Evolutionary conservation across 129 eudicot species (phyloP).

Genomic region (Escallonia rubra): DNA sequence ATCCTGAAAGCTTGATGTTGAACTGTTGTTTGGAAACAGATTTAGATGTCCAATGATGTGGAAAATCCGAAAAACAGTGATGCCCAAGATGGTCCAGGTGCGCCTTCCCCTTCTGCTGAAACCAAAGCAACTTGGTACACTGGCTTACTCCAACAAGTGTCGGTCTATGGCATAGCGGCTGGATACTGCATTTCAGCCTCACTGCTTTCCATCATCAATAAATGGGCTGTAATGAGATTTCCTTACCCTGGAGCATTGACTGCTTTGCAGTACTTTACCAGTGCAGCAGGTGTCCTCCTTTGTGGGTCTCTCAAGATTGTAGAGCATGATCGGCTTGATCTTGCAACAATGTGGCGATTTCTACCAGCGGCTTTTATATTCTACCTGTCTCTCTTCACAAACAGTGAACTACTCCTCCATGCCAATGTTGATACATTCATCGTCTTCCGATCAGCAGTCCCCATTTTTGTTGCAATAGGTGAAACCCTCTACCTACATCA

Average conservation of each 20-base stretch:
- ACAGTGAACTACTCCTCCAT: constrained; percentile 96
- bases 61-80: constrained; percentile 39
- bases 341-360: constrained; percentile 82
- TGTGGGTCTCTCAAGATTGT: constrained; percentile 61
- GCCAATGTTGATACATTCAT: constrained; percentile 98
- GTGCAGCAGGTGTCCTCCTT: constrained; percentile 77
- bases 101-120: constrained; percentile 22
- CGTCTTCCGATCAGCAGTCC: constrained; percentile 87
- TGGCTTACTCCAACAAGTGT: constrained; percentile 60
- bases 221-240: constrained; percentile 98
- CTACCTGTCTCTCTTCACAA: constrained; percentile 87
- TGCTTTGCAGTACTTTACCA: constrained; percentile 91
- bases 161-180: constrained; percentile 80
- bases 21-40: not conserved
- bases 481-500: constrained; percentile 86
- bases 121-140: constrained; percentile 47
- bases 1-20: too few species aligned
- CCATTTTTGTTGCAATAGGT: constrained; percentile 93
- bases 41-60: constrained; percentile 59
- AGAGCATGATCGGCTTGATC: constrained; percentile 78
- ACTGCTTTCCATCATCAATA: constrained; percentile 88
- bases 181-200: constrained; percentile 97
- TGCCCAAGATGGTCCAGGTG: constrained; percentile 22
- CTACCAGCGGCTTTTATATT: constrained; percentile 89
- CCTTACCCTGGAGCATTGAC: constrained; percentile 98